Conservation (phyloP, 331 rosid genomes). For the Cydonia oblonga region DNA sequence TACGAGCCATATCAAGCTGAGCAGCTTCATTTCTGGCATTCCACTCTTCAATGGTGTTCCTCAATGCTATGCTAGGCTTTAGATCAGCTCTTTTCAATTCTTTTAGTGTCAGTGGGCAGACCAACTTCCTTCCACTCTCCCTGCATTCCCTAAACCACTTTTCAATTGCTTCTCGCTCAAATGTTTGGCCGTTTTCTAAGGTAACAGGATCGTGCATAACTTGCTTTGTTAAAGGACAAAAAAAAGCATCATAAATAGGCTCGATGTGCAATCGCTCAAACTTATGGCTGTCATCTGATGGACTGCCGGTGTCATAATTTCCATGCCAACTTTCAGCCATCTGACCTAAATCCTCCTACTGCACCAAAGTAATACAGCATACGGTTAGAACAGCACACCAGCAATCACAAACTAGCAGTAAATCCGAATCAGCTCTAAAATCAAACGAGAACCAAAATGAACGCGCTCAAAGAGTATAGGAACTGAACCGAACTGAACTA, state of each 20-base stretch:
- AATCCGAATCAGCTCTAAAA: not conserved
- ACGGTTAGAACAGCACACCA: not conserved
- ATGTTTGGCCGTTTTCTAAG: constrained; percentile 78
- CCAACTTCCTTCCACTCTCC: constrained; percentile 71
- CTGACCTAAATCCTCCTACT: constrained; percentile 26
- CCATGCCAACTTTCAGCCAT: constrained; percentile 92
- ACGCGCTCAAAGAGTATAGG: not conserved
- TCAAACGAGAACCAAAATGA: not conserved
- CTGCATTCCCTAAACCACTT: constrained; percentile 91
- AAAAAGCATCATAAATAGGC: constrained; percentile 83
- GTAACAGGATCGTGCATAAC: constrained; percentile 94
- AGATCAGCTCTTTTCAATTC: constrained; percentile 53
- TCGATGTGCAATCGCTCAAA: constrained; percentile 70
- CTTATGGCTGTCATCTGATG: constrained; percentile 69
- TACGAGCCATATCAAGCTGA: constrained; percentile 88
- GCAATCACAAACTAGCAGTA: not conserved
- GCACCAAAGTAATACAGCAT: constrained; percentile 14
- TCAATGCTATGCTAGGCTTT: constrained; percentile 91
- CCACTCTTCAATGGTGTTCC: constrained; percentile 99
- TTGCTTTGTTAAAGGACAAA: constrained; percentile 87
- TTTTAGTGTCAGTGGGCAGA: constrained; percentile 68
- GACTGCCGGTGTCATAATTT: constrained; percentile 66
- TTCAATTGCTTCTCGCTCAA: constrained; percentile 86
- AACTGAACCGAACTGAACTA: not conserved
- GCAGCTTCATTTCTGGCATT: constrained; percentile 89